Base-by-base conservation (phyloP, 768 basidiomycete genomes). In the Trametes cingulata region DNA sequence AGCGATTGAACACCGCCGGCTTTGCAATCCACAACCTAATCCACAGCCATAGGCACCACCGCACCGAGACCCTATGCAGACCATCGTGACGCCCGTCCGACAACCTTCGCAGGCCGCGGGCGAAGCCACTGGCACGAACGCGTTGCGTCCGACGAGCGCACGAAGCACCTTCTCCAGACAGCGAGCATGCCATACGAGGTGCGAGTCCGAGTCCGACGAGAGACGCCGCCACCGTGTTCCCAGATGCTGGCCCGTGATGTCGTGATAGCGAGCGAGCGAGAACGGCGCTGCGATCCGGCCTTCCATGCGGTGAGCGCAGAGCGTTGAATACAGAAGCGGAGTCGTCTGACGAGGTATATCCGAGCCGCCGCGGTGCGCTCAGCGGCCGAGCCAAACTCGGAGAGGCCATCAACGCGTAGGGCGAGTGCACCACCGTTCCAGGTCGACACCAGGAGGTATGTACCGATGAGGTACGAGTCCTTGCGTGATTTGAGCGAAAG, bases 121-220 rank as follows among this genome's bases (percentile, higher is more conserved):
- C 27, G 35, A 17, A 24, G 17, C 15, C 27, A 33, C 36, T 35
- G 19, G 33, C 46, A 10, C 39, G 29, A 20, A 35, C 56, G 40
- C 56, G 56, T 35, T 49, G 46, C 39, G 47, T 57, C 56, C 56
- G 56, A 57, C 56, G 56, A 29, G 48, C 56, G 56, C 56, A 57
- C 47, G 56, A 57, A 57, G 56, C 56, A 40, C 39, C 33, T 19
- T 15, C 6, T 7, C 29, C 48, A n/a, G 33, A 48, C 29, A 20
- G 17, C 24, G 33, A 46, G 36, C 20, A 17, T n/a, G 20, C 37
- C 36, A 39, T 27, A 52, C 20, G 36, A 25, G 19, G n/a, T 13
- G 37, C 25, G 15, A 25, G 20, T 8, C 40, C 52, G 24, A 33
- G 52, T 12, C 52, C 42, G 41, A 33, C 13, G 35, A 56, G 29